phyloP scores from a whole-genome alignment of 2,329 filamentous ascomycete species.

The Pyrenophora graminea region DNA sequence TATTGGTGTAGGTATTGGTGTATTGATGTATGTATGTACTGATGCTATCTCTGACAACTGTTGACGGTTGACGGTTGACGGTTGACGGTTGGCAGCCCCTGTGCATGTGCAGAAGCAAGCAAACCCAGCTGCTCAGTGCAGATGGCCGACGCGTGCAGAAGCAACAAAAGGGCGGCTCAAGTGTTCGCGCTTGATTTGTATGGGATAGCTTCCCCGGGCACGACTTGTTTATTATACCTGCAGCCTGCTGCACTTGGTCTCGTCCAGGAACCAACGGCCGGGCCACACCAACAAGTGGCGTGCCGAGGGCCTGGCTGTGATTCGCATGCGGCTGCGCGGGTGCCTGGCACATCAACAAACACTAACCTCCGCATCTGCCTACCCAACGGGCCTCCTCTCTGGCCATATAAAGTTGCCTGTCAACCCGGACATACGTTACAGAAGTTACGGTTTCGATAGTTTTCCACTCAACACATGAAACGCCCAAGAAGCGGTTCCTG shows the following conservation, averaged over 20 bases:
- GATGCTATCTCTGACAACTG: neutral
- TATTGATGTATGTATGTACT: neutral
- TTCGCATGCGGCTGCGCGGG: conserved; percentile 3
- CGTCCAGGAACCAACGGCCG: too few species aligned
- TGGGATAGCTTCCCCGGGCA: too few species aligned
- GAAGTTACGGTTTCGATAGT: conserved; percentile 15
- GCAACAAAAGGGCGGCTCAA: neutral
- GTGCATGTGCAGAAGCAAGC: too few species aligned
- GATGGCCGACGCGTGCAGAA: neutral
- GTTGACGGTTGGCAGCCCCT: too few species aligned
- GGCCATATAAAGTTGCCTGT: conserved; percentile 13
- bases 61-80: too few species aligned
- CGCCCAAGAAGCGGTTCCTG: conserved; percentile 15
- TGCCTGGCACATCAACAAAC: conserved; percentile 10
- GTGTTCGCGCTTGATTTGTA: too few species aligned
- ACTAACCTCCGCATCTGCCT: conserved; percentile 1
- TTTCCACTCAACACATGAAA: conserved; percentile 14
- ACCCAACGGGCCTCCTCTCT: neutral
- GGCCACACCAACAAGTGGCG: neutral
- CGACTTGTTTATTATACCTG: too few species aligned
- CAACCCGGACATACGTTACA: neutral
- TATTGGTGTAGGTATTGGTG: too few species aligned
- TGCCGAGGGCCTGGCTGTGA: neutral
- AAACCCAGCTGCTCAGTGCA: too few species aligned
- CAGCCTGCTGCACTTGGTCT: too few species aligned